phyloP scores from a whole-genome alignment of 257 asterid genomes.

The Thymus quinquecostatus region DNA sequence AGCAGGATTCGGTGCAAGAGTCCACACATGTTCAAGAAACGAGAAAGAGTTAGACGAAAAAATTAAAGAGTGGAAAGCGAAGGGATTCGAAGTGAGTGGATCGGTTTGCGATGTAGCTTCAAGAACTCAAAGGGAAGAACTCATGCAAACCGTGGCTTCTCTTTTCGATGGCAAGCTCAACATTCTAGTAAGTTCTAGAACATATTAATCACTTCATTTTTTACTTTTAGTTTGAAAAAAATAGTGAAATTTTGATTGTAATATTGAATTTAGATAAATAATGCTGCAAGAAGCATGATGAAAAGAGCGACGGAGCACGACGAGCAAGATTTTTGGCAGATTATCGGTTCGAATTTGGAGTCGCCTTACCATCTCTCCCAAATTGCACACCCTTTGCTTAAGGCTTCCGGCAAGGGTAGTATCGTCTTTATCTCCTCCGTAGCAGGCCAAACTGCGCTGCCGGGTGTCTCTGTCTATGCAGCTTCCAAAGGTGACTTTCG shows the following conservation, averaged over 20 bases:
- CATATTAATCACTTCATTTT: no score
- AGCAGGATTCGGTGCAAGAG: conserved; percentile 56
- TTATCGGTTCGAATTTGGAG: conserved; percentile 53
- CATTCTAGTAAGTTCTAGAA: conserved; percentile 47
- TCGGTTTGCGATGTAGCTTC: conserved; percentile 55
- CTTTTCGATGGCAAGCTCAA: conserved; percentile 55
- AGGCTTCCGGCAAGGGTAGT: conserved; percentile 49
- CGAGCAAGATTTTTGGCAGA: conserved; percentile 42
- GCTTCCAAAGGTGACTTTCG: conserved; percentile 46
- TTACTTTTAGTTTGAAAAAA: no score
- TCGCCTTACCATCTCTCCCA: conserved; percentile 50
- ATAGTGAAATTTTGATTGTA: background rate
- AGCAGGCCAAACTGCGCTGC: conserved; percentile 42
- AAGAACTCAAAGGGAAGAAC: conserved; percentile 42
- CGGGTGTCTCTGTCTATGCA: conserved; percentile 35
- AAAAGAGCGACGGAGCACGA: conserved; percentile 41
- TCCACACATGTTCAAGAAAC: conserved; percentile 57
- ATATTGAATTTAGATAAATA: conserved; percentile 37
- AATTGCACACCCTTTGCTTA: conserved; percentile 51
- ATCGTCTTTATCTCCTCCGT: conserved; percentile 52
- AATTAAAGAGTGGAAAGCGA: conserved; percentile 48
- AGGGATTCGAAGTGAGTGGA: conserved; percentile 56
- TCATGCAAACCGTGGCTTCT: conserved; percentile 49
- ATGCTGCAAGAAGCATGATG: conserved; percentile 42
- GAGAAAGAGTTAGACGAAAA: conserved; percentile 37